Base-by-base conservation (phyloP, 2,329 filamentous ascomycete genomes). In the Setomelanomma holmii region DNA sequence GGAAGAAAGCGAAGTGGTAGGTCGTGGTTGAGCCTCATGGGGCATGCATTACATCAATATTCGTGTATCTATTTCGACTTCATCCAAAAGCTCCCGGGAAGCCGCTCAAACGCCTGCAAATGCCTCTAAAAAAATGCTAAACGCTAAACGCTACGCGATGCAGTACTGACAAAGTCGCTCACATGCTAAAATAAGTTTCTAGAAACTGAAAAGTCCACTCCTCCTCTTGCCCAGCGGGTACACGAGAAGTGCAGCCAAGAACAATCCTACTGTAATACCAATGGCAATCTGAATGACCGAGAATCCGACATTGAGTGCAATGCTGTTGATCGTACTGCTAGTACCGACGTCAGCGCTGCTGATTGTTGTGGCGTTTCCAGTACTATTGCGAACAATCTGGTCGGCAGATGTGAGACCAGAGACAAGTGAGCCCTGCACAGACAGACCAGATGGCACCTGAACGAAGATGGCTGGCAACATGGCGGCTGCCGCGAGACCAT, bases 381-480 rank as follows among this genome's bases (percentile, higher is more conserved):
- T 82, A 0, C 76, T 76, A 53, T 77, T 79, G 7, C 71, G 66
- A 5, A 76, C 79, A 57, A 85, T 83, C 58, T 85, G 79, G 56
- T 86, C 79, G 0, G 85, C 84, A 1, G 79, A 81, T 8, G 79
- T 79, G 39, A 87, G 76, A 12, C 85, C 84, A 0, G 79, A 77
- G 1, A 87, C 79, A 16, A 87, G 67, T 12, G 78, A 81, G 1
- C 85, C 85, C 45, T 78, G 80, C 1, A 85, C 84, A 2, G 84
- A 82, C 2, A 87, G 74, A 1, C 84, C 85, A 2, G 79, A 83
- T 0, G 85, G 85, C 0, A 87, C 84, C 53, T 86, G 83, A 2
- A 86, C 83, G 57, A 96, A 96, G 58, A 96, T 96, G 4, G 89
- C 92, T 0, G 92, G 92, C 8, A 96, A 78, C 81, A 96, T 90